A percentile compares a stretch with the other conserved stretches of the same genome.
phyloP scores from a whole-genome alignment of 148 eudicot species.

The Agrostemma githago region DNA sequence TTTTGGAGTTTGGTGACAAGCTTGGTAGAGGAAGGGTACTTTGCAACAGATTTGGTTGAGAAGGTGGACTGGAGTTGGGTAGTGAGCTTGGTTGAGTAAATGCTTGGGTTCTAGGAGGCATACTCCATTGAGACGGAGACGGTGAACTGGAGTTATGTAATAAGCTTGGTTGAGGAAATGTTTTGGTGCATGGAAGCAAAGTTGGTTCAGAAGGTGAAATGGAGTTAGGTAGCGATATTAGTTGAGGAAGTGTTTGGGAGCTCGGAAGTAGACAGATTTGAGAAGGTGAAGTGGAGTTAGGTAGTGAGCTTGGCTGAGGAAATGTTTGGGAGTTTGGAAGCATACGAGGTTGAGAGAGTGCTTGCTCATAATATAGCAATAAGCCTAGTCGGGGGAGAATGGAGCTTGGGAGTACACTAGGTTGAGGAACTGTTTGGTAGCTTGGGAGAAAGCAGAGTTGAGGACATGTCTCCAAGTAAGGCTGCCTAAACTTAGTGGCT shows the following conservation, averaged over 20 bases:
- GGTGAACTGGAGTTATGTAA: too few relatives aligned
- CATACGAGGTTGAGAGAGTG: not conserved
- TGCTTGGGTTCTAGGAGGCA: too few relatives aligned
- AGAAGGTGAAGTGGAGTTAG: not conserved
- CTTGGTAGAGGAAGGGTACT: constrained; percentile 9
- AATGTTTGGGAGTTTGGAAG: not conserved
- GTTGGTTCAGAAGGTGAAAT: too few relatives aligned
- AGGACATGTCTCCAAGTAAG: constrained; percentile 9
- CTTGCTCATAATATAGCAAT: not conserved
- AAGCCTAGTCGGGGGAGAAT: not conserved
- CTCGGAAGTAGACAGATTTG: constrained; percentile 4
- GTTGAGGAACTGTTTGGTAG: not conserved
- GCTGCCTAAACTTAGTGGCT: constrained; percentile 23
- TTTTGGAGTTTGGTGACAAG: constrained; percentile 15
- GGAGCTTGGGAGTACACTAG: not conserved
- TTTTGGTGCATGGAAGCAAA: too few relatives aligned
- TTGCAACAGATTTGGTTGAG: too few relatives aligned
- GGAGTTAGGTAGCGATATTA: too few relatives aligned
- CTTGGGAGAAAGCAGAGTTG: not conserved
- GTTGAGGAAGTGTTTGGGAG: constrained; percentile 11
- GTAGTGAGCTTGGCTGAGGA: constrained; percentile 14
- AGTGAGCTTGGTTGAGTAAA: too few relatives aligned
- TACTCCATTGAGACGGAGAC: too few relatives aligned
- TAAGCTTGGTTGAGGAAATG: too few relatives aligned
- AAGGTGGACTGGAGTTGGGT: too few relatives aligned